These are phyloP conservation scores for Phytophthora foliorum DNA, from an alignment of 352 stramenopile species.

Conservation along the genomic window DNA sequence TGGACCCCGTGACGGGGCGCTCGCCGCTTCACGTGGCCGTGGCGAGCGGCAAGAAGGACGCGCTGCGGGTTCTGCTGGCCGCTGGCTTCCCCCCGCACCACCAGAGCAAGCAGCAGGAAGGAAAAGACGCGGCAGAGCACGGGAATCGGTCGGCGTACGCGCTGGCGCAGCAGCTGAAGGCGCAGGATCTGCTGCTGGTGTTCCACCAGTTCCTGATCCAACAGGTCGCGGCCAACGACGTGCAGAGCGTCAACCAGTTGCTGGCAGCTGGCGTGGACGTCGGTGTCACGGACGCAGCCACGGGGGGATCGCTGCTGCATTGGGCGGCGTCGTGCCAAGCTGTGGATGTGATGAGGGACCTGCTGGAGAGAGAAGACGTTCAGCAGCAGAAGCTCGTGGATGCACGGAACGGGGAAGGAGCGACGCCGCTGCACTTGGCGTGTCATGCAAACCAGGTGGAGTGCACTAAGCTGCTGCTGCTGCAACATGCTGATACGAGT, in stretches of 20 bases:
- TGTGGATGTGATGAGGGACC: conserved; percentile 51
- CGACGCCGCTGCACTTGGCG: conserved; percentile 81
- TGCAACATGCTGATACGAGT: conserved; percentile 49
- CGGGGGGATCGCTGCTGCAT: conserved; percentile 77
- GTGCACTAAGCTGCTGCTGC: conserved; percentile 64
- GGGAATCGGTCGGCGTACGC: conserved; percentile 65
- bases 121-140: not conserved
- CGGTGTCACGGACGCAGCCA: conserved; percentile 58
- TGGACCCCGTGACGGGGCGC: conserved; percentile 69
- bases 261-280: conserved; percentile 69
- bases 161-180: conserved; percentile 67
- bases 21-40: conserved; percentile 86
- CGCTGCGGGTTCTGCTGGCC: conserved; percentile 79
- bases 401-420: conserved; percentile 70
- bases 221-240: conserved; percentile 77
- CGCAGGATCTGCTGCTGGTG: conserved; percentile 73
- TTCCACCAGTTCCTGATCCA: conserved; percentile 92
- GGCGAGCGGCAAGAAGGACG: conserved; percentile 76
- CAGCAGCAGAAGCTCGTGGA: conserved; percentile 54
- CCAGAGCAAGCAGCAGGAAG: conserved; percentile 36
- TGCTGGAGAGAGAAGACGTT: conserved; percentile 56
- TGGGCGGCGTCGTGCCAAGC: conserved; percentile 86
- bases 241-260: conserved; percentile 63
- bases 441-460: conserved; percentile 65
- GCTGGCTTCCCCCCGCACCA: conserved; percentile 78